Evolutionary conservation across 2,329 filamentous ascomycete genomes (phyloP), one percentile per base, ranked within the genome.

Genomic region (Plectosphaerella cucumerina): DNA sequence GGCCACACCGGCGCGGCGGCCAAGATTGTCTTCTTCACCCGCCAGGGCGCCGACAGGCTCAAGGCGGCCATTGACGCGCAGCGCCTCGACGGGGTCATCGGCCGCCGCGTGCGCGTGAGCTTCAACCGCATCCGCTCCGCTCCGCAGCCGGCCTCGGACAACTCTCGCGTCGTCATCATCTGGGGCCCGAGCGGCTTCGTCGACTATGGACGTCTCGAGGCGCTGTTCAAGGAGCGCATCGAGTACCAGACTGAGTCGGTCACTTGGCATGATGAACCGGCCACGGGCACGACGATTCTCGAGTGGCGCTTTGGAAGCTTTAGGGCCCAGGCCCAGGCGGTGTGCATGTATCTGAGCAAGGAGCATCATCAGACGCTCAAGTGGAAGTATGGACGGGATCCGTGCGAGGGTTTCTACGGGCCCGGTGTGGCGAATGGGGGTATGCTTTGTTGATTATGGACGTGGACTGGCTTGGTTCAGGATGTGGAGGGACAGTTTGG

Each of bases 241-340:
- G 26, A 4, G 5, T 52, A 43, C 9, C 31, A 54, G 35, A 49
- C 50, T 2, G 47, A 54, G 18, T 17, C 5, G 10, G 37, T 47
- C 10, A 21, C n/a, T n/a, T n/a, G n/a, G n/a, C n/a, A n/a, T n/a
- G n/a, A n/a, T n/a, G n/a, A n/a, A n/a, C 41, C 4, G 9, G 35
- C 11, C 22, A 21, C 22, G 26, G 22, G 15, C n/a, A 51, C 42
- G 39, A 42, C 2, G 4, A 21, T 23, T 8, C 33, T 50, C 3
- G 50, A 47, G 37, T 54, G 50, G 52, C 43, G 35, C 12, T 51
- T 52, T 8, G 52, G 43, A 12, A 52, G 50, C 39, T 49, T 18
- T 37, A 35, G 35, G 8, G 12, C 6, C 20, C 47, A 53, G 21
- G 46, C 46, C 2, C 23, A 43, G 21, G 35, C 50, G 2, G 47